Conservation (phyloP, 495 filamentous ascomycete genomes). For the Aspergillus baeticus region DNA sequence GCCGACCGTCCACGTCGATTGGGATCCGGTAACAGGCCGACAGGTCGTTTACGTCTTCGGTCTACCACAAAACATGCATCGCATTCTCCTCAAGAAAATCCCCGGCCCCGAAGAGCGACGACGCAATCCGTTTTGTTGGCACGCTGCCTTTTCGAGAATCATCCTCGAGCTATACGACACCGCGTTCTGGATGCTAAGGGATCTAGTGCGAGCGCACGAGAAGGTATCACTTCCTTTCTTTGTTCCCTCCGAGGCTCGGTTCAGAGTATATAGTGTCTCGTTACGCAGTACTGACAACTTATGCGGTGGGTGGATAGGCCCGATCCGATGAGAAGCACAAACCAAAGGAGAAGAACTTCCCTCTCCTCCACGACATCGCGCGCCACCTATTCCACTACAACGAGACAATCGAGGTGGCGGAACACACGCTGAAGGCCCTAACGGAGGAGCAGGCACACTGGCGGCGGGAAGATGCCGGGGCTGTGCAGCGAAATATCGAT, state of each 20-base stretch:
- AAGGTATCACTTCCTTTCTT: no score
- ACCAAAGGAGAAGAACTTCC: constrained; percentile 10
- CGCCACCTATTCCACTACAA: constrained; percentile 47
- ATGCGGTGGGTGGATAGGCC: not conserved
- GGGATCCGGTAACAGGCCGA: not conserved
- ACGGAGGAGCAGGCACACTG: constrained; percentile 27
- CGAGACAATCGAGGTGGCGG: constrained; percentile 43
- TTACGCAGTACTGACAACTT: no score
- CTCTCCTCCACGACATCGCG: constrained; percentile 38
- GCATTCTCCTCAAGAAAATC: not conserved
- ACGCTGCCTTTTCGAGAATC: constrained; percentile 6
- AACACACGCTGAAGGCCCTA: constrained; percentile 33
- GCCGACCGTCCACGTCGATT: constrained; percentile 9
- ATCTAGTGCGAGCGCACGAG: constrained; percentile 13
- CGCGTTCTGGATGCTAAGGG: constrained; percentile 14
- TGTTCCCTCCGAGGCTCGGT: no score
- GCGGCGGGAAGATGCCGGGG: constrained; percentile 8
- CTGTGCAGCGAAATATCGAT: not conserved
- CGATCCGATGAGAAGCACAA: not conserved
- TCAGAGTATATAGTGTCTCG: no score
- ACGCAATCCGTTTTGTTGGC: constrained; percentile 15
- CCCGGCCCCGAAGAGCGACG: not conserved
- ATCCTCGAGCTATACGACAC: constrained; percentile 9
- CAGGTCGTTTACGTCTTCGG: constrained; percentile 13
- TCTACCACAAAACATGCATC: not conserved